These are phyloP conservation scores for Mycocentrospora acerina DNA, from an alignment of 2,329 filamentous ascomycete genomes.

Conservation along the genomic window DNA sequence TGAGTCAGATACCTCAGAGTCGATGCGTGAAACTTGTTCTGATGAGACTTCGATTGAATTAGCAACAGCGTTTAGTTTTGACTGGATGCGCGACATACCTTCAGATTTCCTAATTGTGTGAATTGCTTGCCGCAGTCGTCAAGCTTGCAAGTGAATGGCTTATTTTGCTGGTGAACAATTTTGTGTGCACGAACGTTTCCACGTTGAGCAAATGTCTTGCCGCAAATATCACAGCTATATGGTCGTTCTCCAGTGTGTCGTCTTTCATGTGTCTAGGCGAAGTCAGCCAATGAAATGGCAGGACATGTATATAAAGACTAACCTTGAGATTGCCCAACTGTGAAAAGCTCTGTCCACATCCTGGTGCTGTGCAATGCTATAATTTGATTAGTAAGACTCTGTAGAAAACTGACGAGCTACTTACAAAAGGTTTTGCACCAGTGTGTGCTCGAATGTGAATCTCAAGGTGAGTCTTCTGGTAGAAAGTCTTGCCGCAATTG, in stretches of 20 bases:
- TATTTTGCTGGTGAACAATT: constrained; percentile 74
- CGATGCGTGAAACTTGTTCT: constrained; percentile 88
- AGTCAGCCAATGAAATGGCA: constrained; percentile 11
- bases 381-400: constrained; percentile 10
- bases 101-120: constrained; percentile 87
- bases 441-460: constrained; percentile 89
- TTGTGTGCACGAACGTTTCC: constrained; percentile 84
- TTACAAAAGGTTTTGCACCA: constrained; percentile 85
- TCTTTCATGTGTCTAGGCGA: constrained; percentile 74
- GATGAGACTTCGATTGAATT: constrained; percentile 66
- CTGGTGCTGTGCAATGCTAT: constrained; percentile 66
- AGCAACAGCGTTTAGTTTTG: constrained; percentile 6
- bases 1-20: constrained; percentile 69
- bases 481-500: constrained; percentile 78
- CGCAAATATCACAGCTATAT: constrained; percentile 76
- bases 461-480: constrained; percentile 88
- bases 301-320: constrained; percentile 27
- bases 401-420: constrained; percentile 30
- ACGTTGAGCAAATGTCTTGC: constrained; percentile 79
- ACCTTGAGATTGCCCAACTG: constrained; percentile 90
- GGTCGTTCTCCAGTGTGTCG: constrained; percentile 87
- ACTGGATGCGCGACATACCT: constrained; percentile 55
- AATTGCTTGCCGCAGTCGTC: constrained; percentile 86
- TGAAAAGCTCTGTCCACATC: constrained; percentile 79
- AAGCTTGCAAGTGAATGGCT: constrained; percentile 78